phyloP scores from a whole-genome alignment of 352 stramenopile genomes.

The Phytophthora idaei region DNA sequence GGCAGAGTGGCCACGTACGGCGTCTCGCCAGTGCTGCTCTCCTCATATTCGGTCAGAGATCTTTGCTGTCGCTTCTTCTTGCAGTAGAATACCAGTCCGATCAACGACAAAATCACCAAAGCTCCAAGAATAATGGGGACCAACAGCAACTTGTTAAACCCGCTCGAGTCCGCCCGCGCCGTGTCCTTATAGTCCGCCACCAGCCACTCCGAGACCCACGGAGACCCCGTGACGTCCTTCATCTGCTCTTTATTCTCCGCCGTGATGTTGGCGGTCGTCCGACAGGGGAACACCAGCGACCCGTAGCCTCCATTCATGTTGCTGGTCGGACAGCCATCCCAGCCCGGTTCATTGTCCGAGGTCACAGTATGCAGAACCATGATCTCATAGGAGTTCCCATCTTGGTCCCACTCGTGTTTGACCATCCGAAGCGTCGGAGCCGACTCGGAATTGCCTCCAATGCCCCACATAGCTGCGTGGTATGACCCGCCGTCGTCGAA shows the following conservation, averaged over 20 bases:
- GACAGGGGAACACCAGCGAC: slow-evolving; percentile 44
- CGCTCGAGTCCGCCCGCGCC: slow-evolving; percentile 1
- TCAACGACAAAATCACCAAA: slow-evolving; percentile 1
- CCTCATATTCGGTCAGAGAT: slow-evolving; percentile 3
- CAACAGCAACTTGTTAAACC: slow-evolving; percentile 24
- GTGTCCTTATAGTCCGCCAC: slow-evolving; percentile 16
- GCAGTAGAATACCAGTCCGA: slow-evolving; percentile 19
- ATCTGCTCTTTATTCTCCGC: slow-evolving; percentile 15
- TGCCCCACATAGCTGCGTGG: slow-evolving; percentile 37
- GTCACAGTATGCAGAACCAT: slow-evolving; percentile 30
- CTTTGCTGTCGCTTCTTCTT: slow-evolving; percentile 4
- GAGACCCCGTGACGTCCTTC: slow-evolving; percentile 4
- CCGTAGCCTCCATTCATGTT: slow-evolving; percentile 24
- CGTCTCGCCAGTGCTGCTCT: slow-evolving; percentile 1
- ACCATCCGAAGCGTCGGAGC: slow-evolving; percentile 11
- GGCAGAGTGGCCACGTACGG: slow-evolving; percentile 14
- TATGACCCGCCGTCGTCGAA: slow-evolving; percentile 6
- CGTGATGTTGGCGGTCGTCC: slow-evolving; percentile 21
- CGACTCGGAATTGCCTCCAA: slow-evolving; percentile 17
- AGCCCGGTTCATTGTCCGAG: slow-evolving; percentile 32
- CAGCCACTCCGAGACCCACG: slow-evolving; percentile 39
- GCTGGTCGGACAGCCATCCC: slow-evolving; percentile 13
- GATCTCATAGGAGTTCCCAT: slow-evolving; percentile 18
- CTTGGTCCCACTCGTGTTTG: slow-evolving; percentile 24
- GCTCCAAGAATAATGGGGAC: slow-evolving; percentile 23